Conservation (phyloP, 176 grass and related monocot genomes). For the Tillandsia fasciculata region DNA sequence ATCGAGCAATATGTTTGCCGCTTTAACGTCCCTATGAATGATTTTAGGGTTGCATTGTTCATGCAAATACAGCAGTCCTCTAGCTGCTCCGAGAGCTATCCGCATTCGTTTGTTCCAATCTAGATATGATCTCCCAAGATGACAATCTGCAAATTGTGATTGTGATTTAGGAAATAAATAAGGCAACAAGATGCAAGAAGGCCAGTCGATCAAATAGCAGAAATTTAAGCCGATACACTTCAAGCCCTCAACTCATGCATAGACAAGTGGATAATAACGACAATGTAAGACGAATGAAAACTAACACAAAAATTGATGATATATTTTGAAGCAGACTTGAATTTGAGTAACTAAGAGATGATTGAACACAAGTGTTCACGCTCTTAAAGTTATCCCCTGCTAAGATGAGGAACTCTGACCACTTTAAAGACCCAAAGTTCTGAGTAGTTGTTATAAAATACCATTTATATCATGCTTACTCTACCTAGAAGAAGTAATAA, state of each 20-base stretch:
- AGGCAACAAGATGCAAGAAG: background rate
- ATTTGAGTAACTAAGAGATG: background rate
- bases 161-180: background rate
- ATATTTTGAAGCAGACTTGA: background rate
- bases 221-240: background rate
- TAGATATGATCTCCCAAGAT: slow-evolving; percentile 56
- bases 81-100: slow-evolving; percentile 76
- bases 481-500: too few relatives aligned
- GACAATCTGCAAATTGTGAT: slow-evolving; percentile 45
- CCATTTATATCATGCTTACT: too few relatives aligned
- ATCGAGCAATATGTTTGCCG: slow-evolving; percentile 93
- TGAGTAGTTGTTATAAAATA: too few relatives aligned
- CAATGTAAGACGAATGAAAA: background rate
- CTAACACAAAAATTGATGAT: background rate
- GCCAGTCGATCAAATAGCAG: background rate
- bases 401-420: background rate
- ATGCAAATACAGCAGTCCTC: slow-evolving; percentile 86
- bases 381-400: background rate
- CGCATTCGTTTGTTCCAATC: slow-evolving; percentile 84
- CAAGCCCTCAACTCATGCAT: background rate
- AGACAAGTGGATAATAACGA: background rate
- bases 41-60: slow-evolving; percentile 99
- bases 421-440: background rate
- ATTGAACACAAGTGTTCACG: background rate
- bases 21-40: slow-evolving; percentile 92